Evolutionary conservation across 2,329 filamentous ascomycete genomes (phyloP), one percentile per base, ranked within the genome.

Genomic region (Rachicladosporium sp.): DNA sequence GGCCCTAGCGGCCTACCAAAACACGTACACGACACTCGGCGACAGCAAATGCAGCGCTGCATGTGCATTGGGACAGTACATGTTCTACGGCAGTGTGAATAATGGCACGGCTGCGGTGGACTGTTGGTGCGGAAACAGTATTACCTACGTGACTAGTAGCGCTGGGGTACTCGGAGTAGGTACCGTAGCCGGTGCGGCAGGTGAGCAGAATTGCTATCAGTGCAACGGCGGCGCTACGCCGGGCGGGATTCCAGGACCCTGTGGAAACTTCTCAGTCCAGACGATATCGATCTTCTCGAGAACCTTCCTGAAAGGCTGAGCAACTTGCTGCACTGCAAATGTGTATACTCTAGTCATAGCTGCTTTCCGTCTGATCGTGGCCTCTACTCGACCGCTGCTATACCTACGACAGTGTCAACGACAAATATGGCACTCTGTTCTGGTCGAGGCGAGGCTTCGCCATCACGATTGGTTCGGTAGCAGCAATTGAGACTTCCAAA

Each of bases 1-100:
- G 6, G 54, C 51, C 1, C 43, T 54, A 9, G 19, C 46, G 5
- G 37, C 30, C 10, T 55, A 43, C 36, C 46, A 49, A 32, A 42
- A 43, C 6, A 48, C 48, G 6, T 53, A 51, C 35, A 36, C 40
- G 2, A 45, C 43, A 10, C 37, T 37, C 4, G 47, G 41, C 8
- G 48, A 52, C 40, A 39, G 36, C n/a, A 36, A 43, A 35, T 55
- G 52, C 45, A 49, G 46, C 31, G 13, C 10, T 8, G 31, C 33
- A 2, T 55, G 53, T 31, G 29, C 37, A 1, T 2, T 30, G 19
- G 3, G 38, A 36, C 11, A 51, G 15, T 19, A 23, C 37, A 50
- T 51, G 32, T 56, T 52, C 41, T 55, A 50, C 30, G 54, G 49
- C 2, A 47, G 51, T 1, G 50, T 56, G 11, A 54, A 52, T 12